Conservation (phyloP, 106 monocot species). For the Dendrobium chrysotoxum region DNA sequence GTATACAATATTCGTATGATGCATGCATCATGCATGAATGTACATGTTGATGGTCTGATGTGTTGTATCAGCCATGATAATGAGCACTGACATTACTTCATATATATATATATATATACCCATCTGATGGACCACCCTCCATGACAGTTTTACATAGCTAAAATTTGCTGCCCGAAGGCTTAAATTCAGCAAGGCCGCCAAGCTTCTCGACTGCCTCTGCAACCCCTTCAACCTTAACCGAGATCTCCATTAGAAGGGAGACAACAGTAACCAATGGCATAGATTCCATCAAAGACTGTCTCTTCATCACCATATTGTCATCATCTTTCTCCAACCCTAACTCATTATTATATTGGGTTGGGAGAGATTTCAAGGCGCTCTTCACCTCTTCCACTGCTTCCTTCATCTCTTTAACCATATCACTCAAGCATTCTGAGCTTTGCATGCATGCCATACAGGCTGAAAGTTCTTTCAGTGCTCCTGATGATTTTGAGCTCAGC, state of each 20-base stretch:
- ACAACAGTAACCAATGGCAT: conserved; percentile 28
- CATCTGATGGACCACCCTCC: background rate
- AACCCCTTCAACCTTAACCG: conserved; percentile 30
- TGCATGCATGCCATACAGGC: conserved; percentile 14
- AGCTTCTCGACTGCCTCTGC: conserved; percentile 29
- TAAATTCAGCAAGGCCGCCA: conserved; percentile 11
- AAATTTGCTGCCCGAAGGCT: background rate
- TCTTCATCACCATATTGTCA: background rate
- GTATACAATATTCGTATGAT: too few species aligned
- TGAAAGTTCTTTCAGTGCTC: conserved; percentile 15
- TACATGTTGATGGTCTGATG: background rate
- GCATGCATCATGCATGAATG: too few species aligned
- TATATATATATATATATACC: background rate
- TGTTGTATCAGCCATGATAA: background rate
- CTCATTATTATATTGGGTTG: background rate
- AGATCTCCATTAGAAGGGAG: conserved; percentile 43
- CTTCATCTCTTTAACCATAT: conserved; percentile 11
- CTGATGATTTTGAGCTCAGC: conserved; percentile 13
- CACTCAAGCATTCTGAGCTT: background rate
- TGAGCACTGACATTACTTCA: background rate
- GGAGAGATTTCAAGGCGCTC: background rate
- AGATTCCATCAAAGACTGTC: conserved; percentile 20
- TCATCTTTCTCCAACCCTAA: background rate
- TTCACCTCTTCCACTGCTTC: conserved; percentile 11
- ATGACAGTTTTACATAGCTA: background rate